Base-by-base conservation (phyloP, 768 basidiomycete genomes). In the Lactifluus volemus region DNA sequence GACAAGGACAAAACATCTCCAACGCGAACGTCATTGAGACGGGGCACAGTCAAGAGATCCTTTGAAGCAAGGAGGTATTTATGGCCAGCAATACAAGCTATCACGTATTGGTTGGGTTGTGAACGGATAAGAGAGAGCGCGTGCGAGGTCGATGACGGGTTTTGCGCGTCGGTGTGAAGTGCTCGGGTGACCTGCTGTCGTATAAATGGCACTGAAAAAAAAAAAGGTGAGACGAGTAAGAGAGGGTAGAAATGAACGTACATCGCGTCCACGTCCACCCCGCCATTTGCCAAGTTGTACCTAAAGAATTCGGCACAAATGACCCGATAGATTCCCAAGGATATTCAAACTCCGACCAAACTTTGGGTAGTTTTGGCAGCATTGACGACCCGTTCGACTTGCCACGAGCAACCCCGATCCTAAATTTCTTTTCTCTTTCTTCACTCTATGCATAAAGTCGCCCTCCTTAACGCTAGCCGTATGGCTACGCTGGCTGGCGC, bases 1-100 rank as follows among this genome's bases (percentile, higher is more conserved):
- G 89, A 86, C 53, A 99, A 82, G 6, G 79, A 75, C 58, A 98
- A 80, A 49, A 87, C 78, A 69, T 96, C 90, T 29, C 97, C 97
- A 56, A 97, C 89, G 48, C 81, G 79, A 63, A 88, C 84, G 70
- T 89, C 86, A 68, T 88, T 89, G 52, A 99, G 83, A 56, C 86
- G 88, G 5, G 96, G 95, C 2, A 99, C 85, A 59, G 97, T 98
- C 70, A 99, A 85, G 67, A 95, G 73, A 76, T 99, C 97, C 70
- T 85, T 83, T 14, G 93, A 88, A 9, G 96, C 83, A 25, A 99
- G 79, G 66, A 98, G 84, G 75, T 97, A 93, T 73, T 88, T 89
- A 70, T 83, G 81, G 68, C 92, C 88, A 59, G 88, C 89, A 55
- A 99, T 81, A 21, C 88, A 84, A 61, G 94, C 94, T 70, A 95